Conservation (phyloP, 2,329 filamentous ascomycete genomes). For the Sarocladiaceae sp. region DNA sequence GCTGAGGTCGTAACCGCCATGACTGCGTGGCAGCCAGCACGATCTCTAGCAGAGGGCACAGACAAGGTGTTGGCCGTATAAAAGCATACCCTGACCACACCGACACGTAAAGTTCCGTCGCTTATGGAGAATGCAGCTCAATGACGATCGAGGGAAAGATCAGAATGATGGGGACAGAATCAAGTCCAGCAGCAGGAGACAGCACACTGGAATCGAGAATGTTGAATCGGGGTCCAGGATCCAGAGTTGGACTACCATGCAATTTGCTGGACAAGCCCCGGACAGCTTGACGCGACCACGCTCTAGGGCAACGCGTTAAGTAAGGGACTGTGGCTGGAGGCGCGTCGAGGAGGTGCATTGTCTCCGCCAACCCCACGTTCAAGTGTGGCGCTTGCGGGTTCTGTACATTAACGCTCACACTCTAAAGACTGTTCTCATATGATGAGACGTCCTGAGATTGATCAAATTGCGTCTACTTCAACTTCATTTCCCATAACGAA, state of each 20-base stretch:
- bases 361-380: conserved; percentile 1
- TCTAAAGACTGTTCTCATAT: background rate
- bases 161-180: background rate
- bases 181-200: too few species aligned
- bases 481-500: too few species aligned
- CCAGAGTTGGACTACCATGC: background rate
- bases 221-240: conserved; percentile 3
- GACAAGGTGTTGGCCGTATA: background rate
- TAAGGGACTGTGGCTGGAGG: background rate
- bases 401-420: too few species aligned
- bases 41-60: conserved; percentile 26
- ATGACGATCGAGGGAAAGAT: background rate
- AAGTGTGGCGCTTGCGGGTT: background rate
- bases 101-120: background rate
- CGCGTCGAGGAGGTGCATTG: conserved; percentile 3
- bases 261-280: background rate
- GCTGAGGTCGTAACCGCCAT: conserved; percentile 35
- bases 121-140: background rate
- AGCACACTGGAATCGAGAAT: background rate
- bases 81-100: background rate
- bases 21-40: conserved; percentile 33
- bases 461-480: too few species aligned
- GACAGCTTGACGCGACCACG: background rate
- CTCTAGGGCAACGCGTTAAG: conserved; percentile 4
- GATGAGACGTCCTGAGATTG: too few species aligned